These are phyloP conservation scores for Pisolithus tinctorius DNA, from an alignment of 768 basidiomycete species.

Conservation along the genomic window DNA sequence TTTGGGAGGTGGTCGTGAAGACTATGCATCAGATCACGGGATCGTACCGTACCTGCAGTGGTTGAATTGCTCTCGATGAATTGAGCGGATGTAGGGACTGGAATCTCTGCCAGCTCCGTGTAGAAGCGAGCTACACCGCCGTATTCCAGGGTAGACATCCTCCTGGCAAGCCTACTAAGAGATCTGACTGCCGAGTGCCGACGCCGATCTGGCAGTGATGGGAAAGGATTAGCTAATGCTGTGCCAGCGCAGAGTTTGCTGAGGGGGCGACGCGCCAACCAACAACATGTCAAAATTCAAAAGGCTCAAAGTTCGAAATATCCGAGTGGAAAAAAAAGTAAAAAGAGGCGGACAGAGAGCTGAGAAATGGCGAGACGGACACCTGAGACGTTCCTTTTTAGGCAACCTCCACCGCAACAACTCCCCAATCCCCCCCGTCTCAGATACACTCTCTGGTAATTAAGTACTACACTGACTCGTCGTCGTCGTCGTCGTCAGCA, in stretches of 20 bases:
- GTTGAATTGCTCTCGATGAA: slow-evolving; percentile 19
- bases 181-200: not conserved
- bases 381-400: slow-evolving; percentile 32
- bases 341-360: slow-evolving; percentile 7
- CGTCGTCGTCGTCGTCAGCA: slow-evolving; percentile 9
- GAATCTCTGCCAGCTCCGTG: slow-evolving; percentile 34
- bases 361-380: slow-evolving; percentile 19
- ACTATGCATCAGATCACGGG: not conserved
- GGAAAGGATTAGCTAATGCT: not conserved
- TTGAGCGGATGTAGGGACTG: slow-evolving; percentile 30
- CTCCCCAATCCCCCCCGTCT: slow-evolving; percentile 17
- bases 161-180: too few relatives aligned
- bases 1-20: slow-evolving; percentile 9
- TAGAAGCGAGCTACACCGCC: slow-evolving; percentile 22
- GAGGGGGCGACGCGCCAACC: too few relatives aligned
- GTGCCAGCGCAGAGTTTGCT: not conserved
- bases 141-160: slow-evolving; percentile 16
- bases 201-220: not conserved
- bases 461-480: not conserved
- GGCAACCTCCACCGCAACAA: slow-evolving; percentile 28
- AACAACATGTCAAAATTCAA: slow-evolving; percentile 8
- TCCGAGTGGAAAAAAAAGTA: slow-evolving; percentile 15
- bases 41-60: slow-evolving; percentile 10
- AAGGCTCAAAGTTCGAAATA: slow-evolving; percentile 17
- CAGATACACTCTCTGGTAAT: not conserved